A percentile compares a stretch with the other conserved stretches of the same genome.
phyloP scores from a whole-genome alignment of 495 filamentous ascomycete species.

The Penicillium daleae region DNA sequence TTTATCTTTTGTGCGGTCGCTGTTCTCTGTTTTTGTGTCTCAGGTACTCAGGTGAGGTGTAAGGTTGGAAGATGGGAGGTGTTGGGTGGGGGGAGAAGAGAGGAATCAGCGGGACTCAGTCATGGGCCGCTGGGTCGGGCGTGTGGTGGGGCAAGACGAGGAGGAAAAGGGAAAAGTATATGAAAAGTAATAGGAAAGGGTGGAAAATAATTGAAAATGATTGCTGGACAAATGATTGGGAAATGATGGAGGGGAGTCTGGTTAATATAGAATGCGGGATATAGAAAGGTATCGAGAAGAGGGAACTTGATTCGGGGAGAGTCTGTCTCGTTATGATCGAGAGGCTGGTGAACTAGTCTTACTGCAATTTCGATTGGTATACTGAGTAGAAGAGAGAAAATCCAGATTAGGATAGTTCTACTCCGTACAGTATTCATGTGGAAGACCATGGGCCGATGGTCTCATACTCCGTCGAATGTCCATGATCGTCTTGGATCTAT shows the following conservation, averaged over 20 bases:
- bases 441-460: background rate
- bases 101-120: slow-evolving; percentile 20
- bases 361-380: background rate
- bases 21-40: background rate
- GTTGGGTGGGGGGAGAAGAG: slow-evolving; percentile 10
- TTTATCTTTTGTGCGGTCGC: background rate
- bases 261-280: background rate
- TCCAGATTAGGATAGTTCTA: background rate
- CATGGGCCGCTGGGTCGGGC: slow-evolving; percentile 19
- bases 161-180: too few species aligned
- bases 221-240: background rate
- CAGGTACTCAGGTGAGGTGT: background rate
- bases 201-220: background rate
- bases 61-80: slow-evolving; percentile 9
- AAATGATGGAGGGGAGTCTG: background rate
- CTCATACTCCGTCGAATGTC: too few species aligned
- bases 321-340: background rate
- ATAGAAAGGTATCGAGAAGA: too few species aligned
- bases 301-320: background rate
- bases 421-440: background rate
- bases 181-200: background rate
- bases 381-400: too few species aligned
- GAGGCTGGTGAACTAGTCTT: background rate
- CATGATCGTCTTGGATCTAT: slow-evolving; percentile 7
- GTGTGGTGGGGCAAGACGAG: slow-evolving; percentile 13